phyloP scores from a whole-genome alignment of 2,329 filamentous ascomycete species.

The Stagonosporopsis chrysanthemi region DNA sequence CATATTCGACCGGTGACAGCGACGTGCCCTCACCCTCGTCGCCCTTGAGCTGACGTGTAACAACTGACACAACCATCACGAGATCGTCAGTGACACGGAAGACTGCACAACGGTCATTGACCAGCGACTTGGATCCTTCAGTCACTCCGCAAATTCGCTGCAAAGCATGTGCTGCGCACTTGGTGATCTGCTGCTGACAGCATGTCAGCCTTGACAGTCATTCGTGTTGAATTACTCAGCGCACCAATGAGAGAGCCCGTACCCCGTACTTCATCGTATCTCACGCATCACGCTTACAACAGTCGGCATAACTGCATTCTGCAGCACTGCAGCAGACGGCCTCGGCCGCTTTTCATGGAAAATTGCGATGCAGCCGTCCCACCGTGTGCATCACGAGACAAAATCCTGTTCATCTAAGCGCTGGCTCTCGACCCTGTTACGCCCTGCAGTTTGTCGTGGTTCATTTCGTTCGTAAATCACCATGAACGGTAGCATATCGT shows the following conservation, averaged over 20 bases:
- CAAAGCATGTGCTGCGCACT: conserved; percentile 4
- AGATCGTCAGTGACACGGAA: neutral
- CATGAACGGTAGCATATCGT: conserved; percentile 30
- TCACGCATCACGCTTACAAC: conserved; percentile 34
- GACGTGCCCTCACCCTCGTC: conserved; percentile 9
- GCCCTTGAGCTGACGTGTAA: conserved; percentile 34
- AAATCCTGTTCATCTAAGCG: conserved; percentile 28
- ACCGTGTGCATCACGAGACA: conserved; percentile 44
- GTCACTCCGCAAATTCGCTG: neutral
- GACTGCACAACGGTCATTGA: neutral
- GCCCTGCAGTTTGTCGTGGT: conserved; percentile 20
- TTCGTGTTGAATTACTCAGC: neutral
- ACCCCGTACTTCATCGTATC: conserved; percentile 31
- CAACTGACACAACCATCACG: neutral
- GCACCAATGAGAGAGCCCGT: conserved; percentile 5
- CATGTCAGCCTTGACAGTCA: neutral
- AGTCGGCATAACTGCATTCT: conserved; percentile 25
- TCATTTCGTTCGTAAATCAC: conserved; percentile 22
- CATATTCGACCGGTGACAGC: conserved; percentile 35
- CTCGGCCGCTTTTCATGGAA: conserved; percentile 33
- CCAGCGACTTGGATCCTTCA: conserved; percentile 21
- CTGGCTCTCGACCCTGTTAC: conserved; percentile 24
- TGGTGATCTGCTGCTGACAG: conserved; percentile 2
- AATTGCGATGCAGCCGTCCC: conserved; percentile 27
- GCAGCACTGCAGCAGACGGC: conserved; percentile 32